These are phyloP conservation scores for Megacollybia marginata DNA, from an alignment of 768 basidiomycete genomes.

Conservation along the genomic window DNA sequence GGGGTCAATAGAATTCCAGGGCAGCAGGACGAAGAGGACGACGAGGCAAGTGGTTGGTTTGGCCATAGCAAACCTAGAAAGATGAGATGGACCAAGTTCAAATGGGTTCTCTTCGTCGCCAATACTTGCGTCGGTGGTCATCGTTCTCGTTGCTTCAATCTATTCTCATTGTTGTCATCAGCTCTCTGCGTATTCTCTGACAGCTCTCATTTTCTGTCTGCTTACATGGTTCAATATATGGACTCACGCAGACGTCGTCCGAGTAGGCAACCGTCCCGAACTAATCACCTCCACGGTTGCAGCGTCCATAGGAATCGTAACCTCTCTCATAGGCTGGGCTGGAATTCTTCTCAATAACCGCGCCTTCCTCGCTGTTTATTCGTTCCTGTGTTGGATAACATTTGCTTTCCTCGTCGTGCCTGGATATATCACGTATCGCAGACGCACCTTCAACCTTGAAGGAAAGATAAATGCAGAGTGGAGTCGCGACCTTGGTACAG, in stretches of 20 bases:
- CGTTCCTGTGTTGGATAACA: conserved; percentile 70
- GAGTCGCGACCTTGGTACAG: conserved; percentile 52
- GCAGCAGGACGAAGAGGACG: conserved; percentile 48
- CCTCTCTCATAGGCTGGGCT: conserved; percentile 68
- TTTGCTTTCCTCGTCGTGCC: conserved; percentile 67
- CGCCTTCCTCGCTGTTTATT: conserved; percentile 70
- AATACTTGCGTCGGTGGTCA: conserved; percentile 38
- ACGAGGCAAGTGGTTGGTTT: conserved; percentile 29
- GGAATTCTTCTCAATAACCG: conserved; percentile 82
- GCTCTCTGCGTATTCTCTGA: conserved; percentile 53
- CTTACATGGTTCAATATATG: conserved; percentile 76
- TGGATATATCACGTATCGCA: conserved; percentile 74
- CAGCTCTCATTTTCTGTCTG: conserved; percentile 55
- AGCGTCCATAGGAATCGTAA: conserved; percentile 49
- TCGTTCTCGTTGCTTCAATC: neutral
- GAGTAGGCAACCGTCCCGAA: conserved; percentile 60
- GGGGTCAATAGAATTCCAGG: conserved; percentile 46
- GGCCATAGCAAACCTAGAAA: conserved; percentile 29
- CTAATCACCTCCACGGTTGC: conserved; percentile 68
- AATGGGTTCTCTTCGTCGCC: conserved; percentile 68
- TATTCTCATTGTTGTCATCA: conserved; percentile 4
- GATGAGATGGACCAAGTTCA: conserved; percentile 78
- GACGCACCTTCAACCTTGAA: conserved; percentile 69
- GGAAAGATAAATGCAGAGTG: conserved; percentile 77
- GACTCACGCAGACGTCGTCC: conserved; percentile 60